Conservation (phyloP, 2,329 filamentous ascomycete species). For the Laburnicola sp. region DNA sequence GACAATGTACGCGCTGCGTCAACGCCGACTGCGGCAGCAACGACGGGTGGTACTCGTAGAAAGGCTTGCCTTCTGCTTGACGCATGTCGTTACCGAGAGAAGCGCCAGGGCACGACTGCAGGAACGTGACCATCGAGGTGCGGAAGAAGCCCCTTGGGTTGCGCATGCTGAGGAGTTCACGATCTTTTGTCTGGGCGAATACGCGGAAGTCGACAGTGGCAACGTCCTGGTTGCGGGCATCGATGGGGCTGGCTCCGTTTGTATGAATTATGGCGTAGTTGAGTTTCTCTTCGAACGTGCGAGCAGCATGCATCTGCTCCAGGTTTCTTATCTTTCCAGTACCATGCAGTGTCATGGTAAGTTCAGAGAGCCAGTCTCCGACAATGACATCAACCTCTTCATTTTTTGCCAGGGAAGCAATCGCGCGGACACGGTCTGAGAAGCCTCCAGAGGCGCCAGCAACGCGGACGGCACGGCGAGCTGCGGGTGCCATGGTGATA, state of each 20-base stretch:
- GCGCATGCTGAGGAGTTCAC: conserved; percentile 48
- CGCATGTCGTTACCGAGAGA: conserved; percentile 30
- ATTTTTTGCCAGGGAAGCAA: conserved; percentile 46
- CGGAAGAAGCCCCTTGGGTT: conserved; percentile 45
- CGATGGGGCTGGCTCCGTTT: conserved; percentile 33
- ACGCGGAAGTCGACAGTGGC: conserved; percentile 56
- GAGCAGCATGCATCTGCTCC: conserved; percentile 46
- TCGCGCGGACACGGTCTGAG: conserved; percentile 50
- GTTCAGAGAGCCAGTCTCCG: conserved; percentile 38
- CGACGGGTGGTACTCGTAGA: conserved; percentile 50
- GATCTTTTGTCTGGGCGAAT: conserved; percentile 52
- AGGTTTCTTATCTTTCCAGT: conserved; percentile 34
- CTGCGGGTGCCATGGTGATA: conserved; percentile 24
- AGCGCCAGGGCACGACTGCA: conserved; percentile 49
- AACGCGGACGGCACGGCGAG: conserved; percentile 45
- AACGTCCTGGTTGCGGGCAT: conserved; percentile 49
- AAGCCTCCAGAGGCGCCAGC: conserved; percentile 51
- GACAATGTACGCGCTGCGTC: conserved; percentile 33
- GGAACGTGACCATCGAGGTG: conserved; percentile 47
- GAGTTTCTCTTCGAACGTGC: conserved; percentile 46
- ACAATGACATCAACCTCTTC: conserved; percentile 40
- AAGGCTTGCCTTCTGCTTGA: conserved; percentile 31
- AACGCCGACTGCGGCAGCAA: conserved; percentile 35
- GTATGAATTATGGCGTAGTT: conserved; percentile 42
- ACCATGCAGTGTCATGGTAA: conserved; percentile 37